A percentile compares a stretch with the other conserved stretches of the same genome.
Conservation (phyloP, 192 early-diverging fungal genomes). For the Dimargaris cristalligena region DNA sequence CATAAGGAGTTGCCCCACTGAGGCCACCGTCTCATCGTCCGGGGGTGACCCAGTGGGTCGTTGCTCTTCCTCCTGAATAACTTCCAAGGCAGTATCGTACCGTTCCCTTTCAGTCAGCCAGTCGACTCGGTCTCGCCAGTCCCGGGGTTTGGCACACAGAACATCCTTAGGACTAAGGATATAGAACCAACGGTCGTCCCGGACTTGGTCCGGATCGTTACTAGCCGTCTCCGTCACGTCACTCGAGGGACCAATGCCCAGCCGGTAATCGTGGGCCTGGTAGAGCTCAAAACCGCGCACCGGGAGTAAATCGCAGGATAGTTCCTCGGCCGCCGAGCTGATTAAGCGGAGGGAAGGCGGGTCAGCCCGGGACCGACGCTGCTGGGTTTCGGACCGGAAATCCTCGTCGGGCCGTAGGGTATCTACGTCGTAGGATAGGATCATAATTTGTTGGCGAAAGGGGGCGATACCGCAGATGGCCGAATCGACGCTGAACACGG, state of each 20-base stretch:
- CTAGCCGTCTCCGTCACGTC: too few species aligned
- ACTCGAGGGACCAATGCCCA: constrained; percentile 25
- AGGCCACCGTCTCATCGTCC: constrained; percentile 33
- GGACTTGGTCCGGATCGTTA: background rate
- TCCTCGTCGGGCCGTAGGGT: constrained; percentile 9
- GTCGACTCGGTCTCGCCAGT: constrained; percentile 80
- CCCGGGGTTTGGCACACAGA: constrained; percentile 73
- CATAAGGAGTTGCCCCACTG: constrained; percentile 72
- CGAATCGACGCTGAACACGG: constrained; percentile 33
- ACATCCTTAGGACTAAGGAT: constrained; percentile 90
- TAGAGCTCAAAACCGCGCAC: constrained; percentile 71
- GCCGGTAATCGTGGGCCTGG: constrained; percentile 86
- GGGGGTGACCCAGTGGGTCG: constrained; percentile 26
- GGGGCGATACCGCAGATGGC: constrained; percentile 79
- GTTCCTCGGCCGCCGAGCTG: constrained; percentile 56
- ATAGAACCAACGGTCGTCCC: constrained; percentile 39
- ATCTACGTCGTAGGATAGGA: constrained; percentile 24
- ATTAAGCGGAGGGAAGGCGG: constrained; percentile 89
- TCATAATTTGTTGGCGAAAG: constrained; percentile 19
- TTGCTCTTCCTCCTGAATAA: constrained; percentile 33
- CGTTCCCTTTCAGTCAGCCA: constrained; percentile 71
- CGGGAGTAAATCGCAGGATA: constrained; percentile 78
- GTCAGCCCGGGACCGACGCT: constrained; percentile 25
- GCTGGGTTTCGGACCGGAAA: constrained; percentile 14
- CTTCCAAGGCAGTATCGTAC: constrained; percentile 64